Base-by-base conservation (phyloP, 2,329 filamentous ascomycete genomes). In the Aspergillus sp. region DNA sequence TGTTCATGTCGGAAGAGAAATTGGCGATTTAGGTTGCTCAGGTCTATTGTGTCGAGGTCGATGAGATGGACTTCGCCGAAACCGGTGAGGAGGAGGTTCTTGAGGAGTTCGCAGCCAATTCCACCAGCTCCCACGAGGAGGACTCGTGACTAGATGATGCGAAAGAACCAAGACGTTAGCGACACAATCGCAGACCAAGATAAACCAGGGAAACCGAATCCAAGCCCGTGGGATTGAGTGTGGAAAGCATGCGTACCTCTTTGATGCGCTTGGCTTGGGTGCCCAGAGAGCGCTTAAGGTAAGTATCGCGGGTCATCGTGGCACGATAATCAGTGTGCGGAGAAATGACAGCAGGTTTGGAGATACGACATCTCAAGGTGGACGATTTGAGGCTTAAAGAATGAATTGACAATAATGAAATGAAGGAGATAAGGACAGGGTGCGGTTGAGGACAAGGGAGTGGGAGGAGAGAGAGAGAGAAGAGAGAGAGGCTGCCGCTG, bases 1-100 rank as follows among this genome's bases (percentile, higher is more conserved):
- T 99, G 95, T 73, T 98, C 93, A 68, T 93, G 89, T 60, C 93
- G 86, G 76, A 99, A 99, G 48, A 99, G 87, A 70, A 99, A 99
- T 75, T 99, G 95, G 55, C 95, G 90, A 69, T 99, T 99, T 51
- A 99, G 84, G 72, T 99, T 99, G 78, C 92, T 96, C 21, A 99
- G 83, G 72, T 99, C 95, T 77, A 99, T 98, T 1, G 95, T 99
- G 75, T 99, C 95, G 59, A 99, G 89, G 75, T 99, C 95, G 66
- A 99, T 91, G 46, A 98, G 88, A 75, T 96, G 90, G 51, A 98
- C 87, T 77, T 96, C 90, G 64, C 91, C 91, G 67, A 96, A 99
- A 65, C 93, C 93, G 44, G 88, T 90, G 49, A 96, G 87, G 45
- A 93, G 91, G 57, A 99, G 87, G 75, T 98, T 96, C 82, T 99